Conservation (phyloP, 2,329 filamentous ascomycete genomes). For the Stagonosporopsis tanaceti region DNA sequence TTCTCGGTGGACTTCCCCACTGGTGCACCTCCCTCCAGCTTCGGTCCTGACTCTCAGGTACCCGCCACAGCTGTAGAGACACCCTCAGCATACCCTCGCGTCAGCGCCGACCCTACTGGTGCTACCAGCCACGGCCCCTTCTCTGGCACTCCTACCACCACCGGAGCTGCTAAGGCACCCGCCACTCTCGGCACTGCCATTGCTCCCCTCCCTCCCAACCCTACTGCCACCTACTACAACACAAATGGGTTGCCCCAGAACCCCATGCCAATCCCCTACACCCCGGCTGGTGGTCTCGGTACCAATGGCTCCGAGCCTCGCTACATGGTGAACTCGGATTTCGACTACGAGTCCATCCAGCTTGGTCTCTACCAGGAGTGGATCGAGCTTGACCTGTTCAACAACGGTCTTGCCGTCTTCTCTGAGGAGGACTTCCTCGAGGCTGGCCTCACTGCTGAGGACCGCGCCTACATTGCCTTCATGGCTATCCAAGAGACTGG, state of each 20-base stretch:
- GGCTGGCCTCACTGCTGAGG: conserved; percentile 72
- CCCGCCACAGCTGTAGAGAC: conserved; percentile 46
- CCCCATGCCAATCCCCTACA: conserved; percentile 75
- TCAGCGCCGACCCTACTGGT: conserved; percentile 61
- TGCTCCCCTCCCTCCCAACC: conserved; percentile 63
- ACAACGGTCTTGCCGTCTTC: conserved; percentile 75
- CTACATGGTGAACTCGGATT: conserved; percentile 81
- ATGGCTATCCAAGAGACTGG: conserved; percentile 82
- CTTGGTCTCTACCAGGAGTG: conserved; percentile 82
- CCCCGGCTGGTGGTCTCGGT: conserved; percentile 73
- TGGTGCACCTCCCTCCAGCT: conserved; percentile 50
- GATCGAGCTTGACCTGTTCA: conserved; percentile 85
- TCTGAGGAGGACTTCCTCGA: conserved; percentile 72
- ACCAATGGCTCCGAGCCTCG: conserved; percentile 80
- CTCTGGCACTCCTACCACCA: conserved; percentile 71
- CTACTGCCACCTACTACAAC: conserved; percentile 73
- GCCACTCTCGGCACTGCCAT: conserved; percentile 66
- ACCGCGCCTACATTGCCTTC: conserved; percentile 74
- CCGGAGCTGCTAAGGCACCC: conserved; percentile 69
- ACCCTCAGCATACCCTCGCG: conserved; percentile 53
- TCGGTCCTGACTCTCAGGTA: conserved; percentile 55
- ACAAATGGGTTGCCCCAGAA: conserved; percentile 73
- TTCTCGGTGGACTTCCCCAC: conserved; percentile 48
- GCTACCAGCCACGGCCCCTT: conserved; percentile 74
- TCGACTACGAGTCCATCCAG: conserved; percentile 80